Evolutionary conservation across 106 monocot species (phyloP), one percentile per base, ranked within the genome.

Genomic region (Gastrodia elata): DNA sequence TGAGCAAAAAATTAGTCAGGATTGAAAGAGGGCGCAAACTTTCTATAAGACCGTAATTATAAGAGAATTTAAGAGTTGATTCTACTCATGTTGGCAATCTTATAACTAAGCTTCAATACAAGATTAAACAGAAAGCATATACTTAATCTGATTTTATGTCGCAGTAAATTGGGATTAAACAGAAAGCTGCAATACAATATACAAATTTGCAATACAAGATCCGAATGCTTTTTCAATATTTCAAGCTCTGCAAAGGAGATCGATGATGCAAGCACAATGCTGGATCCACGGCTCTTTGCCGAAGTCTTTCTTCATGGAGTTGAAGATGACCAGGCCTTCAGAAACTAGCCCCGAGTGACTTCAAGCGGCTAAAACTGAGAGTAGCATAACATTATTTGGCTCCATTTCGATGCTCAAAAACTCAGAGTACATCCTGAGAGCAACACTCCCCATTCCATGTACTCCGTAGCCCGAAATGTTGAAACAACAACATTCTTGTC

Each of bases 391-490:
- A 49, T 73, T 71, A 30, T 78, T 78, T 15, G 78, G 78, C 61
- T 25, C 14, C 43, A 65, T 30, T 38, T 64, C 71, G 3, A 26
- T 41, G 5, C 9, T 72, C 6, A 71, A 32, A 32, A 71, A 77
- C 10, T 49, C 61, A 0, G 64, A 72, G 18, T 71, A 78, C 27
- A 73, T 59, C 13, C 15, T 65, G 27, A 78, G 64, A 38, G 78
- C 78, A 42, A 24, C 65, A 16, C 46, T 37, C 33, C 78, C 78
- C 48, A 72, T 42, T 46, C 78, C 78, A 25, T 78, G 58, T 16
- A 24, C 26, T 4, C 72, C 80, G 18, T 80, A 85, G 0, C 57
- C 85, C 9, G 41, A 65, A n/a, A 85, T 81, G 38, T n/a, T n/a
- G n/a, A n/a, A n/a, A n/a, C n/a, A n/a, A n/a, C n/a, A n/a, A n/a